Conservation (phyloP, 164 flowering plant species). For the Tetrastigma voinierianum region DNA sequence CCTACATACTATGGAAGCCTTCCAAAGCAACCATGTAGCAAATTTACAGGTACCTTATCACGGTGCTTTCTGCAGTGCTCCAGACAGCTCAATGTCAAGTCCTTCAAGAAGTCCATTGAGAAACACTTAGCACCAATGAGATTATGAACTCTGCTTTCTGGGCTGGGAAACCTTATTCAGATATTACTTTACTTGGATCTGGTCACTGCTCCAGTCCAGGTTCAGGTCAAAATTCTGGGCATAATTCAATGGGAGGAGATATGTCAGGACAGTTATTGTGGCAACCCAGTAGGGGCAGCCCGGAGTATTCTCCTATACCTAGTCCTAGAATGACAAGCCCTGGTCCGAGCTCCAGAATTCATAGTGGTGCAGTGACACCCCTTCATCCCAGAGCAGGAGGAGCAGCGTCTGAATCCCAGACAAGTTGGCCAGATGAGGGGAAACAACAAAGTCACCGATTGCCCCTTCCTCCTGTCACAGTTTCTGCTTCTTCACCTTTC, state of each 20-base stretch:
- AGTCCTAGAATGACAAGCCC: constrained; percentile 75
- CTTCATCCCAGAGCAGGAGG: constrained; percentile 85
- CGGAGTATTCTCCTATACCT: constrained; percentile 70
- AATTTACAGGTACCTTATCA: constrained; percentile 60
- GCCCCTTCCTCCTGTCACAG: constrained; percentile 78
- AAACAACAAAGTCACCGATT: constrained; percentile 80
- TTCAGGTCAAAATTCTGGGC: constrained; percentile 86
- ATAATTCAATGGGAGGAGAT: constrained; percentile 72
- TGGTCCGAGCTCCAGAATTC: constrained; percentile 68
- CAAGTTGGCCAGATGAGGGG: constrained; percentile 73
- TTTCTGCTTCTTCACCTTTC: constrained; percentile 57
- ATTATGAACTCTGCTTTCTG: constrained; percentile 49
- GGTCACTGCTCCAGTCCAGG: constrained; percentile 94
- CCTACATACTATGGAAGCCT: constrained; percentile 54
- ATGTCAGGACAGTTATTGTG: constrained; percentile 64
- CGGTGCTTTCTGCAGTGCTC: constrained; percentile 73
- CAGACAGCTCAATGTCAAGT: constrained; percentile 93
- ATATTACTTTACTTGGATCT: constrained; percentile 65
- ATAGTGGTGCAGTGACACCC: constrained; percentile 82
- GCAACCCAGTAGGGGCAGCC: constrained; percentile 72
- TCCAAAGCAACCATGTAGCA: constrained; percentile 45
- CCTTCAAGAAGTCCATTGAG: constrained; percentile 92
- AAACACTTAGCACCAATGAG: constrained; percentile 59
- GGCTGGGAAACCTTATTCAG: constrained; percentile 63
- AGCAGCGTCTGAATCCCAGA: constrained; percentile 43